Base-by-base conservation (phyloP, 2,329 filamentous ascomycete species). In the Aureobasidium vineae region DNA sequence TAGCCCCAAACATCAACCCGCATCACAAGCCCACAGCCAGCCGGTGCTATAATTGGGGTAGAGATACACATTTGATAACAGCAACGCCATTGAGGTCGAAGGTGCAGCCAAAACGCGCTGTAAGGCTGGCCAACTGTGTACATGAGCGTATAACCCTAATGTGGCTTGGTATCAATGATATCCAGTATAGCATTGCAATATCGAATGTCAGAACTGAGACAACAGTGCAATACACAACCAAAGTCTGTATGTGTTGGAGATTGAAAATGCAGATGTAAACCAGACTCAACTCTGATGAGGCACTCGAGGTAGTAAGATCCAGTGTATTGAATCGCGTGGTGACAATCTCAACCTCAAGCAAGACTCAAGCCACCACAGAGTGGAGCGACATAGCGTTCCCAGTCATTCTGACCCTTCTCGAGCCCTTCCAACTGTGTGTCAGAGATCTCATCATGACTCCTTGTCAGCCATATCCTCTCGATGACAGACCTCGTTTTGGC, bases 401-500 rank as follows among this genome's bases (percentile, higher is more conserved):
- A 80, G 63, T 80, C 78, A 63, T 80, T 80, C 23, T 72, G 71
- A 3, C 68, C 69, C 77, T 33, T 72, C 69, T 3, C 67, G 67
- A 23, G 67, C 68, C 59, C 47, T 33, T 26, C 65, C 60, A 16
- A 66, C 52, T 31, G 68, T 23, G 60, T 45, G 10, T 60, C 57
- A 31, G 66, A 19, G 21, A 52, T 45, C 70, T 72, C 6, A 68
- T 70, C 73, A 38, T 73, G 68, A 60, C 83, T 80, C 26, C 81
- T 75, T 50, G 77, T 76, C 65, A 78, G 77, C 81, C 81, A 83
- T 13, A 83, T 76, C 52, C 79, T 81, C 11, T 78, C 74, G 61
- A 83, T 81, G 3, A 83, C 81, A 0, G 78, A 77, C 13, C 79
- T 73, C 8, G 79, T 82, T 23, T 79, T 76, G 11, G 77, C 74